A percentile compares a stretch with the other conserved stretches of the same genome.
Evolutionary conservation across 768 basidiomycete species (phyloP).

Genomic region (Rhizopogon rudus): DNA sequence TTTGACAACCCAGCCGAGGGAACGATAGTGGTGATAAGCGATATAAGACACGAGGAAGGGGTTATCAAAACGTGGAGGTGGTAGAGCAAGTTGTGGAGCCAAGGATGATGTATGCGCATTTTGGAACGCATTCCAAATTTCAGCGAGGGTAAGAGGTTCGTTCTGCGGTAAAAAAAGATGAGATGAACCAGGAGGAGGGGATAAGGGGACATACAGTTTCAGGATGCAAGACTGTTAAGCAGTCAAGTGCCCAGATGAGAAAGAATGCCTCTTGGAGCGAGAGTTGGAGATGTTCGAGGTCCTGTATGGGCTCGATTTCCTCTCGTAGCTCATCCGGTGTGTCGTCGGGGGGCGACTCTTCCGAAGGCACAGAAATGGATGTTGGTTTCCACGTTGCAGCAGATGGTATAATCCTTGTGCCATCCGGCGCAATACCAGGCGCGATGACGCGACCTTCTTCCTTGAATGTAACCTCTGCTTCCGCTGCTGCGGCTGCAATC

Average conservation of each 20-base stretch:
- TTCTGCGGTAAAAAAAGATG: slow-evolving; percentile 31
- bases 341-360: slow-evolving; percentile 19
- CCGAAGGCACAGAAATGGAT: slow-evolving; percentile 16
- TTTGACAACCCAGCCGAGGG: slow-evolving; percentile 95
- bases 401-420: slow-evolving; percentile 54
- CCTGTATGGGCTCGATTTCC: slow-evolving; percentile 53
- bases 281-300: slow-evolving; percentile 88
- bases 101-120: slow-evolving; percentile 41
- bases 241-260: slow-evolving; percentile 78
- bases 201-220: slow-evolving; percentile 48
- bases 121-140: slow-evolving; percentile 68
- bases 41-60: slow-evolving; percentile 90
- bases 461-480: slow-evolving; percentile 73
- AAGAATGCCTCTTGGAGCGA: slow-evolving; percentile 90
- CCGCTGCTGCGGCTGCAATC: slow-evolving; percentile 74
- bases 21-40: slow-evolving; percentile 91
- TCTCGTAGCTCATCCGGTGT: slow-evolving; percentile 30
- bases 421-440: slow-evolving; percentile 51
- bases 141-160: slow-evolving; percentile 46
- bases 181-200: neutral
- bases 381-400: slow-evolving; percentile 75
- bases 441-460: slow-evolving; percentile 60
- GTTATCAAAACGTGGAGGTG: slow-evolving; percentile 67
- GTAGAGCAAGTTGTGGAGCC: slow-evolving; percentile 21
- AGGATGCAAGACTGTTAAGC: slow-evolving; percentile 65